Percentiles rank a stretch among this genome's conserved stretches.
phyloP scores from a whole-genome alignment of 2,329 filamentous ascomycete genomes.

The Tolypocladium tropicale region DNA sequence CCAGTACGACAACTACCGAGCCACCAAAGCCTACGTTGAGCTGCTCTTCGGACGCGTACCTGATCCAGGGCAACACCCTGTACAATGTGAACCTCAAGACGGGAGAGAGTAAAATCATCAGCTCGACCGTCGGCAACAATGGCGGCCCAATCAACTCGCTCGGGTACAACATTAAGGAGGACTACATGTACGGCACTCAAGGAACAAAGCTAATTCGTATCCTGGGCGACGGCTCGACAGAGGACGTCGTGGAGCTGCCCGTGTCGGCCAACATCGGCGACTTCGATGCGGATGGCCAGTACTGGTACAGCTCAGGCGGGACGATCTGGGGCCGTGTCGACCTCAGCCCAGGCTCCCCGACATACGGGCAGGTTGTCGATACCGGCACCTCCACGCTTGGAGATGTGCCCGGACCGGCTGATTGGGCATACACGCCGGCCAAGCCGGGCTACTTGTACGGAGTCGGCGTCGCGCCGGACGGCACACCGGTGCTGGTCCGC shows the following conservation, averaged over 20 bases:
- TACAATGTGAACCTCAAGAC: neutral
- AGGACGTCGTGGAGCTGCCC: neutral
- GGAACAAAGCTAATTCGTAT: neutral
- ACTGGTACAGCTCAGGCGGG: neutral
- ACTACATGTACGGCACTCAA: neutral
- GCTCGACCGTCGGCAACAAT: neutral
- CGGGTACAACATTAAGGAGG: neutral
- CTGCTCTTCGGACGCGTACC: neutral
- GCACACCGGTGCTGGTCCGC: neutral
- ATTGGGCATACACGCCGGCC: neutral
- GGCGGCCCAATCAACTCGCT: neutral
- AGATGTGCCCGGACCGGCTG: neutral
- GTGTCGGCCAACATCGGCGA: neutral
- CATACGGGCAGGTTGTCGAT: neutral
- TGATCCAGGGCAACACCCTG: neutral
- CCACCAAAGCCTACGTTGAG: neutral
- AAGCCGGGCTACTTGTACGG: neutral
- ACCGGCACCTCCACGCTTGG: neutral
- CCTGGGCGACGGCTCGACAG: neutral
- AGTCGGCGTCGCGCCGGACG: neutral
- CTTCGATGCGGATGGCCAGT: neutral
- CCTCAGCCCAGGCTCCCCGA: neutral
- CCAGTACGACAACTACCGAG: neutral
- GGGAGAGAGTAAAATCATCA: neutral
- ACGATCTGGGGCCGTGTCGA: neutral